phyloP scores from a whole-genome alignment of 805 yeast genomes.

The Danielia reshetovae region DNA sequence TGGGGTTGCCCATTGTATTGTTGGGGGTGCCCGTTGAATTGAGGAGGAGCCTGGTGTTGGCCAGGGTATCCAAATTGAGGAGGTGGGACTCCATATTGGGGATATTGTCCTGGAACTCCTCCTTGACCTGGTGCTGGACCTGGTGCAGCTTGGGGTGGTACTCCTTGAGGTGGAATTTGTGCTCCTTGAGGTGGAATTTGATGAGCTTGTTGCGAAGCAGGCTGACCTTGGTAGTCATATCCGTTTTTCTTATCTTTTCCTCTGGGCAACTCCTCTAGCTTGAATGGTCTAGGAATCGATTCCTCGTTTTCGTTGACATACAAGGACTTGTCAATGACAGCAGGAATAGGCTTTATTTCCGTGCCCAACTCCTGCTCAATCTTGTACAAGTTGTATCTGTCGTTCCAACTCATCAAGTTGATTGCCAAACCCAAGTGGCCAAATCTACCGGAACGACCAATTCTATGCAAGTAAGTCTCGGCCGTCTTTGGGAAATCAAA shows the following conservation, averaged over 20 bases:
- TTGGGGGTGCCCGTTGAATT: slow-evolving; percentile 25
- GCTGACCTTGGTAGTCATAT: slow-evolving; percentile 46
- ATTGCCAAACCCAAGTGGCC: slow-evolving; percentile 98
- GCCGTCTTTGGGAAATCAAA: slow-evolving; percentile 98
- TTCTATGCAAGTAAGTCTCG: slow-evolving; percentile 95
- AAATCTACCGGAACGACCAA: slow-evolving; percentile 98
- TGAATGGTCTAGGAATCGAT: slow-evolving; percentile 85
- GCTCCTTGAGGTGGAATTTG: slow-evolving; percentile 5
- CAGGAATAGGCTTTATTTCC: slow-evolving; percentile 95
- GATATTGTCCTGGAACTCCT: slow-evolving; percentile 27
- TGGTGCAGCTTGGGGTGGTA: not conserved
- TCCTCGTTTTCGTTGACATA: slow-evolving; percentile 81
- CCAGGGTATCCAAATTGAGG: slow-evolving; percentile 18
- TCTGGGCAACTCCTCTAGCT: slow-evolving; percentile 57
- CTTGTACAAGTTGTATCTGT: slow-evolving; percentile 86
- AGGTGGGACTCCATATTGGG: slow-evolving; percentile 11
- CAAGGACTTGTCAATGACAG: slow-evolving; percentile 81
- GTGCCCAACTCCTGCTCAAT: slow-evolving; percentile 97
- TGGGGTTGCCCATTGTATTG: slow-evolving; percentile 20
- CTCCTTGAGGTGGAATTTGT: slow-evolving; percentile 2
- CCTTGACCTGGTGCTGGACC: slow-evolving; percentile 15
- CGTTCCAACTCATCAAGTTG: slow-evolving; percentile 95
- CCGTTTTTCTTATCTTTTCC: slow-evolving; percentile 28
- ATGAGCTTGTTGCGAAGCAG: slow-evolving; percentile 10
- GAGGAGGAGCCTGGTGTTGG: slow-evolving; percentile 19